Conservation (phyloP, 306 rosid species). For the Carpinus viminea region DNA sequence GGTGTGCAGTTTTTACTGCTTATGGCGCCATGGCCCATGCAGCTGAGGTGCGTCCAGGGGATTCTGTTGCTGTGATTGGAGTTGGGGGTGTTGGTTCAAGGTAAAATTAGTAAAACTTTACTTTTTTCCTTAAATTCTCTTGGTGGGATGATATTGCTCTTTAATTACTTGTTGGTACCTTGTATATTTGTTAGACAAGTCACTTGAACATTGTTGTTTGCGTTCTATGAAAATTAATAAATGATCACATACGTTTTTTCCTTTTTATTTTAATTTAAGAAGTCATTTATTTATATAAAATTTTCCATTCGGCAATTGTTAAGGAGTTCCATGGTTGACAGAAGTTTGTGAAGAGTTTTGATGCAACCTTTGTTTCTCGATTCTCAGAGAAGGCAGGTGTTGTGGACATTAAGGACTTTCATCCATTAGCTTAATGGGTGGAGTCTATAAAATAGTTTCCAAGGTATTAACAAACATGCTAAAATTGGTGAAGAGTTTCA, state of each 20-base stretch:
- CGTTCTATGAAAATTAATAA: not conserved
- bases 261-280: too few species aligned
- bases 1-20: constrained; percentile 99
- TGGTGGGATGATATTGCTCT: not conserved
- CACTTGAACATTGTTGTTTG: not conserved
- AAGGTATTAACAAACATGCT: too few species aligned
- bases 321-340: too few species aligned
- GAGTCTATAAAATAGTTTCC: too few species aligned
- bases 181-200: not conserved
- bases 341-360: too few species aligned
- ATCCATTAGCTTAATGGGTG: too few species aligned
- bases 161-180: not conserved
- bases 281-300: too few species aligned
- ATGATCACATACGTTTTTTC: not conserved
- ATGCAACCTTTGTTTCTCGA: too few species aligned
- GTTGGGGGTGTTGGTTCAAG: constrained; percentile 97
- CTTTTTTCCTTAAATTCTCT: not conserved
- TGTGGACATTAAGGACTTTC: too few species aligned
- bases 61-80: constrained; percentile 91
- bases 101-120: constrained; percentile 35
- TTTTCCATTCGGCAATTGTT: too few species aligned
- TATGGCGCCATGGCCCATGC: constrained; percentile 99
- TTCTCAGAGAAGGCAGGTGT: too few species aligned
- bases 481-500: too few species aligned
- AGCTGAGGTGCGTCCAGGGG: constrained; percentile 89